Conservation (phyloP, 2,329 filamentous ascomycete species). For the Penicillium carneum region DNA sequence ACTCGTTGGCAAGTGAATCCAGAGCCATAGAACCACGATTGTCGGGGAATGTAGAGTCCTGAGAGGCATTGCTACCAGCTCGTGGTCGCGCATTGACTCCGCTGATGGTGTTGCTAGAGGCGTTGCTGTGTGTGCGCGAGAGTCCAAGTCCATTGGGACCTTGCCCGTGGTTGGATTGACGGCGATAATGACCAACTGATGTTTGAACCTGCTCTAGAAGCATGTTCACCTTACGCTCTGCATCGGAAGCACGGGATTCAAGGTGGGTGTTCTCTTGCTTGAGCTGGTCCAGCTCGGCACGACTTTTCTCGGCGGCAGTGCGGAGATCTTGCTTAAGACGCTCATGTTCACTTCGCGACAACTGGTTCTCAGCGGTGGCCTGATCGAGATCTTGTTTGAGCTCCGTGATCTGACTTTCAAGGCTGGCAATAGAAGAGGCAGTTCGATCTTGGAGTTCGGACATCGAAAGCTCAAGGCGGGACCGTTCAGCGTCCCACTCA, state of each 20-base stretch:
- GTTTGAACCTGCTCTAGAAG: constrained; percentile 93
- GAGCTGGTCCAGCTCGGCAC: constrained; percentile 77
- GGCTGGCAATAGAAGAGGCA: constrained; percentile 66
- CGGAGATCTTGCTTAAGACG: constrained; percentile 65
- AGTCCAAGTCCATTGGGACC: constrained; percentile 49
- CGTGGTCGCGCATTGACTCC: constrained; percentile 43
- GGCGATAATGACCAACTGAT: constrained; percentile 92
- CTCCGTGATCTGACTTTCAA: constrained; percentile 74
- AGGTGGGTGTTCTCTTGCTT: constrained; percentile 81
- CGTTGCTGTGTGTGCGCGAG: constrained; percentile 63
- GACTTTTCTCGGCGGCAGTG: constrained; percentile 61
- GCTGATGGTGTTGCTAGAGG: constrained; percentile 58
- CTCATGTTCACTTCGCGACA: constrained; percentile 64
- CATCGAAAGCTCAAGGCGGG: constrained; percentile 71
- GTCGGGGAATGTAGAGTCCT: constrained; percentile 55
- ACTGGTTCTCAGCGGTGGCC: constrained; percentile 72
- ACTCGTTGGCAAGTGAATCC: constrained; percentile 88
- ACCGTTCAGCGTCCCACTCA: constrained; percentile 78
- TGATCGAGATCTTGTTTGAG: constrained; percentile 74
- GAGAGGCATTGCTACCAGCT: constrained; percentile 52
- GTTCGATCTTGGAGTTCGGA: constrained; percentile 73
- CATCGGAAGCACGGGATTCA: constrained; percentile 84
- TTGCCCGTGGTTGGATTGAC: constrained; percentile 65
- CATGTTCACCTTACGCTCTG: constrained; percentile 89
- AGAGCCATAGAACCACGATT: constrained; percentile 74